Conservation (phyloP, 164 flowering plant genomes). For the Brasenia schreberi region DNA sequence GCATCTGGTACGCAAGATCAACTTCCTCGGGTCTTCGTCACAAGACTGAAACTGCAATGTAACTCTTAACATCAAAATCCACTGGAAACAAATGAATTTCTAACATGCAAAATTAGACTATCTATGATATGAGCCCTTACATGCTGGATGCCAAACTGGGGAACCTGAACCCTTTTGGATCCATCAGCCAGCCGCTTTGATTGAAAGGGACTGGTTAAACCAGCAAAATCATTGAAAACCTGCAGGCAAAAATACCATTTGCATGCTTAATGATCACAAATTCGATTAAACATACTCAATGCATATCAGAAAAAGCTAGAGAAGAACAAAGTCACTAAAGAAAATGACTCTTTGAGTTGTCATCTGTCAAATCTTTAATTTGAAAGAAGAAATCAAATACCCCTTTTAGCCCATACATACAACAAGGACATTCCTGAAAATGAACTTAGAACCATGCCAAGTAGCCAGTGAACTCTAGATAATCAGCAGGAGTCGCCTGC, state of each 20-base stretch:
- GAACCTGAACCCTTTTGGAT: constrained; percentile 70
- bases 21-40: background rate
- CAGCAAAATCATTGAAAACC: constrained; percentile 27
- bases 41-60: background rate
- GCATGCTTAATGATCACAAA: background rate
- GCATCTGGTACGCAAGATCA: background rate
- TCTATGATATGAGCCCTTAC: constrained; percentile 10
- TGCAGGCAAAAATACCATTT: constrained; percentile 9
- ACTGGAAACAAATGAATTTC: background rate
- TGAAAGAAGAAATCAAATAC: no score
- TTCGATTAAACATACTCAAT: no score
- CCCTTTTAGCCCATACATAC: no score
- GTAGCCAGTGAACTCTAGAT: no score
- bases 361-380: no score
- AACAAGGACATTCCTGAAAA: no score
- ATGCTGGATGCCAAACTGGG: constrained; percentile 34
- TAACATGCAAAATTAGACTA: background rate
- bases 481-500: no score
- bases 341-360: no score
- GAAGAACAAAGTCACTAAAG: no score
- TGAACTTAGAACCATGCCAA: no score
- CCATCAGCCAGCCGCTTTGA: constrained; percentile 69
- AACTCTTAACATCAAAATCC: no score
- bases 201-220: constrained; percentile 26
- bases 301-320: no score